Evolutionary conservation across 768 basidiomycete species (phyloP), one percentile per base, ranked within the genome.

Genomic region (Auriscalpium vulgare): DNA sequence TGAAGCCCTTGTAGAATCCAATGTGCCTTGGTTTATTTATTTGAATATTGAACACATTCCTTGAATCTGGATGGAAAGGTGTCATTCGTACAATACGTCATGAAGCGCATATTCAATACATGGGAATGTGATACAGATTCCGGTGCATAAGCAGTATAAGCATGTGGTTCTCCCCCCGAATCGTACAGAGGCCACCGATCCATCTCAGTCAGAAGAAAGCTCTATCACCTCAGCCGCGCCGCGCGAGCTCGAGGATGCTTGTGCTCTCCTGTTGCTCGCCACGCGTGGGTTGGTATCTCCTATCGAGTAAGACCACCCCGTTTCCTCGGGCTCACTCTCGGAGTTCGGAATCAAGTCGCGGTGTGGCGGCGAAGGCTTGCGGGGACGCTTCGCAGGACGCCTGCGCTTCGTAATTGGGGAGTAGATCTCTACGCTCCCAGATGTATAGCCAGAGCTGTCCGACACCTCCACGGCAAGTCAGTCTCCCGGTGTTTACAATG

Each of bases 221-320:
- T 59, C 58, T 48, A 59, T 57, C 10, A 59, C 29, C 37, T 59
- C 58, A n/a, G 37, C 11, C 10, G 47, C 55, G n/a, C 16, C 10
- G n/a, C 21, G 47, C 23, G 48, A 9, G 50, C 5, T 36, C 11
- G 49, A 14, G 50, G 37, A 16, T 21, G 21, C 21, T 29, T 11
- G 13, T 34, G 14, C 8, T 16, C n/a, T 16, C 44, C 13, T 23
- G 36, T 23, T 37, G 23, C 37, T 34, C 29, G 29, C 29, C 29
- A 7, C 4, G 7, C 29, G 40, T 3, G 40, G 3, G 40, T 43
- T 14, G 40, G 17, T 43, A 29, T 37, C 38, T 7, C 53, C 10
- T 6, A 11, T 53, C 16, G 51, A 46, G 38, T 47, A 3, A n/a
- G 21, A 9, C 3, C 21, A 40, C 14, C 4, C 19, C 52, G 21